Evolutionary conservation across 2,329 filamentous ascomycete genomes (phyloP).

Genomic region (Lachnellula subtilissima): DNA sequence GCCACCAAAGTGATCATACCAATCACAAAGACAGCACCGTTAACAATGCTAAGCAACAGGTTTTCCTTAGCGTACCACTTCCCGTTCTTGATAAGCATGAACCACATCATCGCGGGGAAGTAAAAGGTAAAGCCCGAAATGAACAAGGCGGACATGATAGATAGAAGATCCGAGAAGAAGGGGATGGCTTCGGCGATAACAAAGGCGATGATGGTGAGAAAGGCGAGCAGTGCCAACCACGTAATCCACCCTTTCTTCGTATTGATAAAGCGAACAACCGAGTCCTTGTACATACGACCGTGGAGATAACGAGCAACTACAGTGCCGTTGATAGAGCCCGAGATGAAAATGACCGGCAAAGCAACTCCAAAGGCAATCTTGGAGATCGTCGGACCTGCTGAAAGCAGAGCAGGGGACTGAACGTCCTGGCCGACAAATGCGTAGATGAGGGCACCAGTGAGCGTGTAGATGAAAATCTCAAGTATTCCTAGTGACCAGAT

Average conservation of each 20-base stretch:
- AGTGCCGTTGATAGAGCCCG: constrained; percentile 56
- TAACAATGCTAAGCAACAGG: constrained; percentile 16
- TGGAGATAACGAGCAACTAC: constrained; percentile 39
- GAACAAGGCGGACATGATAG: constrained; percentile 46
- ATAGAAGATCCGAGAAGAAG: constrained; percentile 60
- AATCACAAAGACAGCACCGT: constrained; percentile 18
- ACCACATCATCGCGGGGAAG: constrained; percentile 28
- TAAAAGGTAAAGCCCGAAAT: constrained; percentile 28
- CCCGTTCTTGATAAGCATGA: constrained; percentile 24
- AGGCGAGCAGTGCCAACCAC: constrained; percentile 54
- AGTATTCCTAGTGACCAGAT: constrained; percentile 47
- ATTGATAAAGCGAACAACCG: constrained; percentile 20
- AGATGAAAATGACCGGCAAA: constrained; percentile 56
- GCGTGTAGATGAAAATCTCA: constrained; percentile 51
- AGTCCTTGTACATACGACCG: constrained; percentile 23
- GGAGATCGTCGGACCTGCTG: constrained; percentile 44
- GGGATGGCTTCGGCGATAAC: constrained; percentile 66
- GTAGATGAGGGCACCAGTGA: constrained; percentile 56
- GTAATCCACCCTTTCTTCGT: constrained; percentile 28
- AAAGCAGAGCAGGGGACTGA: constrained; percentile 53
- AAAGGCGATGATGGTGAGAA: constrained; percentile 57
- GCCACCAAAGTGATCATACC: constrained; percentile 21
- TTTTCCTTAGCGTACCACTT: constrained; percentile 25
- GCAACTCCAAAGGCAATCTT: constrained; percentile 58
- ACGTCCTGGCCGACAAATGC: constrained; percentile 52